These are phyloP conservation scores for Saccharomycopsis babjevae DNA, from an alignment of 805 yeast genomes.

Conservation along the genomic window DNA sequence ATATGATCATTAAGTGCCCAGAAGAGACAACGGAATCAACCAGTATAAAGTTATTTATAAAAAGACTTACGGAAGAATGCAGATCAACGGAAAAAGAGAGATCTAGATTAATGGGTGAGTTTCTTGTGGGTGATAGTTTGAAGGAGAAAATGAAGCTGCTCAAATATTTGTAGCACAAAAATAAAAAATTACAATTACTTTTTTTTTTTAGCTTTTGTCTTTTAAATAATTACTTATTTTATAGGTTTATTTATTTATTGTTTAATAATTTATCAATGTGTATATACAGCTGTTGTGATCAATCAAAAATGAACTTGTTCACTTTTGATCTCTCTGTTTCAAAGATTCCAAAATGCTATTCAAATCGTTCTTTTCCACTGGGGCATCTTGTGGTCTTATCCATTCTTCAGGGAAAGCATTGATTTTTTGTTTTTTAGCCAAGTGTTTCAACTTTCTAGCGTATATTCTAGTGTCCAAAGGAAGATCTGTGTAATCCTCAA, in stretches of 20 bases:
- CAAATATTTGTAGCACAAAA: background rate
- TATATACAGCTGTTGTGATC: background rate
- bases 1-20: slow-evolving; percentile 20
- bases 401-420: slow-evolving; percentile 67
- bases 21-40: background rate
- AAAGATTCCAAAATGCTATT: background rate
- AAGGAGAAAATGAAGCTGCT: background rate
- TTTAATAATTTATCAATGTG: background rate
- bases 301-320: background rate
- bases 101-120: background rate
- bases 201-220: too few relatives aligned
- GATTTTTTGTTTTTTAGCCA: slow-evolving; percentile 29
- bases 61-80: background rate
- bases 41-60: background rate
- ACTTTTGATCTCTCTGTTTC: background rate
- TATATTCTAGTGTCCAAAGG: slow-evolving; percentile 66
- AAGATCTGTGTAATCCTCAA: slow-evolving; percentile 58
- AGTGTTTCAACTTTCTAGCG: slow-evolving; percentile 32
- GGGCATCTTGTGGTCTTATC: slow-evolving; percentile 67
- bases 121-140: background rate
- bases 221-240: background rate
- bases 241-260: background rate
- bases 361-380: slow-evolving; percentile 28
- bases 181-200: too few relatives aligned
- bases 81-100: background rate